Evolutionary conservation across 2,329 filamentous ascomycete genomes (phyloP).

Genomic region (Sphaerostilbella broomeana): DNA sequence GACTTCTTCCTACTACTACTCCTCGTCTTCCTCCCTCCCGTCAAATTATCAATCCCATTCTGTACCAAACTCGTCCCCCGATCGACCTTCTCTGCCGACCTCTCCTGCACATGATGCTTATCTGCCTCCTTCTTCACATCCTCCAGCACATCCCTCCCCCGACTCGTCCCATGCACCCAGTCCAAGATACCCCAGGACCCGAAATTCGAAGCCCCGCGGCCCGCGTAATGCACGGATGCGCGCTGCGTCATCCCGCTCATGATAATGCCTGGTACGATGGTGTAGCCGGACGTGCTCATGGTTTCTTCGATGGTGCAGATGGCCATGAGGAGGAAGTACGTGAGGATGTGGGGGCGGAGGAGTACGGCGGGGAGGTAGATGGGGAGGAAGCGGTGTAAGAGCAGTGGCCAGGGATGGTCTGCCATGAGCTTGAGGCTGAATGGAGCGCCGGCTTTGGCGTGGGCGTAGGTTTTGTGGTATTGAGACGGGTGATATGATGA

Average conservation of each 20-base stretch:
- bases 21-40: slow-evolving; percentile 21
- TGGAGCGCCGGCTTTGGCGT: slow-evolving; percentile 48
- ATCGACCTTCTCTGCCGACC: slow-evolving; percentile 28
- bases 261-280: slow-evolving; percentile 46
- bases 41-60: slow-evolving; percentile 27
- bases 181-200: slow-evolving; percentile 57
- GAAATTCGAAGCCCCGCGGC: slow-evolving; percentile 51
- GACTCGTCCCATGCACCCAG: slow-evolving; percentile 51
- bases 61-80: slow-evolving; percentile 28
- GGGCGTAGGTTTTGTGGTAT: slow-evolving; percentile 41
- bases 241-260: slow-evolving; percentile 44
- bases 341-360: slow-evolving; percentile 66
- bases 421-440: slow-evolving; percentile 59
- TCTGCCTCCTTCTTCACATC: slow-evolving; percentile 50
- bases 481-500: slow-evolving; percentile 27
- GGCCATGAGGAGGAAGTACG: slow-evolving; percentile 58
- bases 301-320: slow-evolving; percentile 61
- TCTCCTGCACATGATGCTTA: slow-evolving; percentile 46
- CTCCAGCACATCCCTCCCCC: slow-evolving; percentile 45
- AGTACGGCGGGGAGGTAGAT: slow-evolving; percentile 57
- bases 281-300: slow-evolving; percentile 62
- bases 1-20: slow-evolving; percentile 23
- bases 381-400: slow-evolving; percentile 58
- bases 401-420: slow-evolving; percentile 60
- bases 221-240: slow-evolving; percentile 39